Evolutionary conservation across 768 basidiomycete genomes (phyloP).

Genomic region (Lepiota brunneoincarnata): DNA sequence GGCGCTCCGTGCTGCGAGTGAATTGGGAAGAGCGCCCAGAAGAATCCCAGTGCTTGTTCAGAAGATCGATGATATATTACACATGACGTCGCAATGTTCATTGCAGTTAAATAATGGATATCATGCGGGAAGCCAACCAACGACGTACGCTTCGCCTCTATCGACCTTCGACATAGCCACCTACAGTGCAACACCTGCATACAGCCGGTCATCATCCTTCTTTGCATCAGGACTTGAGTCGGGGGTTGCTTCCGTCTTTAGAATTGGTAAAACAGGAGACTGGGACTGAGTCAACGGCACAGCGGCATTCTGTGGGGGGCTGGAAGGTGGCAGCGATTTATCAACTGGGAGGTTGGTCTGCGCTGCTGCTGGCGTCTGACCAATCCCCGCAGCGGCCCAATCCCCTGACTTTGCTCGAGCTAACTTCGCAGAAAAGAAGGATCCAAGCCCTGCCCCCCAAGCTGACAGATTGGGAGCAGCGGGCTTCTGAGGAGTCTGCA

Average conservation of each 20-base stretch:
- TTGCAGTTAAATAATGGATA: too few relatives aligned
- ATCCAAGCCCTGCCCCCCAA: conserved; percentile 32
- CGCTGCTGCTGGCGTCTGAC: neutral
- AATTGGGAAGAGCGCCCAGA: too few relatives aligned
- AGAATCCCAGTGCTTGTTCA: too few relatives aligned
- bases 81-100: too few relatives aligned
- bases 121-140: neutral
- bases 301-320: neutral
- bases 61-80: too few relatives aligned
- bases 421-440: conserved; percentile 28
- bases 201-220: neutral
- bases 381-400: neutral
- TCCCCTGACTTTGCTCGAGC: conserved; percentile 3
- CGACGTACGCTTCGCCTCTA: neutral
- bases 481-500: neutral
- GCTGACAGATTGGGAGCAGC: conserved; percentile 16
- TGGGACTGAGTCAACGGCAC: neutral
- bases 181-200: conserved; percentile 7
- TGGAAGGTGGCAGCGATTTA: neutral
- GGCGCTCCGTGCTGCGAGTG: too few relatives aligned
- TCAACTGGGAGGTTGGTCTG: neutral
- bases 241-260: neutral
- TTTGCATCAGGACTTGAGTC: neutral
- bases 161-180: neutral
- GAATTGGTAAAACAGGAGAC: neutral